phyloP scores from a whole-genome alignment of 805 yeast genomes.

The Ogataea wickerhamii region DNA sequence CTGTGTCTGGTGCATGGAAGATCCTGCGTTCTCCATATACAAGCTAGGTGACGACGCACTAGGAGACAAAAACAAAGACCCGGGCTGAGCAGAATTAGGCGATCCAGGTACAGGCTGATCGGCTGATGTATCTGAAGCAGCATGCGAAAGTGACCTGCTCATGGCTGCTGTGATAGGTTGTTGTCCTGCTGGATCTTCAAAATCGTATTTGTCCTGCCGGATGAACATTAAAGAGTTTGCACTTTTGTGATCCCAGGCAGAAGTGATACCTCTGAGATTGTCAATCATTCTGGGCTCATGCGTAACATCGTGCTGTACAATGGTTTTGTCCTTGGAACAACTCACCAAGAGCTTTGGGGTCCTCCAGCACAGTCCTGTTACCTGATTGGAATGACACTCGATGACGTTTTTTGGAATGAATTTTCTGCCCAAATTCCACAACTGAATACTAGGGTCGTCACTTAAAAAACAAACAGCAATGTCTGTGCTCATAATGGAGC shows the following conservation, averaged over 20 bases:
- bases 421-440: slow-evolving; percentile 68
- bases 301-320: slow-evolving; percentile 47
- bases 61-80: not conserved
- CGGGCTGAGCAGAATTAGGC: not conserved
- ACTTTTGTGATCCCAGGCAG: slow-evolving; percentile 54
- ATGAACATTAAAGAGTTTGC: slow-evolving; percentile 48
- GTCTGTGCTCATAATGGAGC: slow-evolving; percentile 52
- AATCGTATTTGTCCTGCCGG: slow-evolving; percentile 46
- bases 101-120: not conserved
- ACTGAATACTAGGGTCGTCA: slow-evolving; percentile 65
- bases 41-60: not conserved
- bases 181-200: slow-evolving; percentile 24
- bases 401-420: slow-evolving; percentile 62
- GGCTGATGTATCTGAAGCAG: not conserved
- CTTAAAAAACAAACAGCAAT: slow-evolving; percentile 71
- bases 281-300: slow-evolving; percentile 43
- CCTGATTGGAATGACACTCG: slow-evolving; percentile 45
- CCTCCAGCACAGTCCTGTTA: slow-evolving; percentile 58
- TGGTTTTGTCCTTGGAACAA: slow-evolving; percentile 46
- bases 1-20: not conserved
- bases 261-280: slow-evolving; percentile 47
- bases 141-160: slow-evolving; percentile 10
- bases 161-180: slow-evolving; percentile 11
- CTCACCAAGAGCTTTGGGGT: slow-evolving; percentile 45
- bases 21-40: not conserved